Evolutionary conservation across 148 eudicot species (phyloP), one percentile per base, ranked within the genome.

Genomic region (Chenopodium berlandieri): DNA sequence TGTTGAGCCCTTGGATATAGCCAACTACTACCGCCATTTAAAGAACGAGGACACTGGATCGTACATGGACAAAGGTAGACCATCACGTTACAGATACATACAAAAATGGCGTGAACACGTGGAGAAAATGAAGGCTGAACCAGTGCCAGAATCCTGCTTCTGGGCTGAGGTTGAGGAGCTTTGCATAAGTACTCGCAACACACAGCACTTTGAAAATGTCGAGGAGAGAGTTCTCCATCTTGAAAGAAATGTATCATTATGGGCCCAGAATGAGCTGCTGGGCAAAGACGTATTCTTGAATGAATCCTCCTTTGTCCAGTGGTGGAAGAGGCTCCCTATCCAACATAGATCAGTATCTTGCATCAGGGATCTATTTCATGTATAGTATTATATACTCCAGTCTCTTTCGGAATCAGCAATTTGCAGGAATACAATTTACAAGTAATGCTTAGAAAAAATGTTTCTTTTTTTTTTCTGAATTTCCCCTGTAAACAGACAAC

Each of bases 151-250:
- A 83, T 92, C 97, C 3, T 91, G 93, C 65, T 89, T 91, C 82
- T 93, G 97, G 97, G 98, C 98, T 12, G 87, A 80, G 82, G 91
- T 95, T 34, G 98, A 95, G 85, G 98, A 95, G 80, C 84, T 93
- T 48, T 85, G 88, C 75, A 80, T 80, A 52, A 80, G 72, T 19
- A 82, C 85, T 52, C 54, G 87, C 66, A 81, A 82, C 75, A 77
- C 66, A 7, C 81, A 83, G 67, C 65, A 70, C 20, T 84, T 80
- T 86, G 93, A 81, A 67, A 82, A 81, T 13, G 81, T 85, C 78
- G 80, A 88, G 84, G 86, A 88, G 56, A 82, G 87, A 80, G 81
- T 95, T 66, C n/a, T 83, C 73, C 73, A 17, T 11, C 65, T 93
- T 22, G 94, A 93, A 86, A 84, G 50, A 83, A 80, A 84, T 19